phyloP scores from a whole-genome alignment of 345 rosid genomes.

The Moricandia arvensis region DNA sequence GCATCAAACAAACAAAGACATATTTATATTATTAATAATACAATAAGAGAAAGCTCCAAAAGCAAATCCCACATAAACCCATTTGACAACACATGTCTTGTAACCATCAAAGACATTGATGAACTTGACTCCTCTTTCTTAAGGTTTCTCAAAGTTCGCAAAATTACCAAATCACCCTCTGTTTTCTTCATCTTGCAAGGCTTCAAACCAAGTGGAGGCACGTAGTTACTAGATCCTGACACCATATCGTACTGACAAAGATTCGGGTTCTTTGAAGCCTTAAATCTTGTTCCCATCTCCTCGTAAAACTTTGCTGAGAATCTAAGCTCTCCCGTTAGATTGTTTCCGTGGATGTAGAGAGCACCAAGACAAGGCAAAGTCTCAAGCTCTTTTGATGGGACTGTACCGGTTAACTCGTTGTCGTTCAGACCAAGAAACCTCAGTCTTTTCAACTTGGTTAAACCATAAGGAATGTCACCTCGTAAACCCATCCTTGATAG shows the following conservation, averaged over 20 bases:
- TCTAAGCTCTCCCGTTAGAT: conserved; percentile 72
- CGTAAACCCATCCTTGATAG: conserved; percentile 54
- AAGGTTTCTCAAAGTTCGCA: conserved; percentile 16
- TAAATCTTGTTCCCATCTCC: conserved; percentile 77
- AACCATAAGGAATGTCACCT: conserved; percentile 63
- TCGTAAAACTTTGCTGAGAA: conserved; percentile 56
- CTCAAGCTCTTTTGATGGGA: conserved; percentile 51
- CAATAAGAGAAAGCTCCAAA: conserved; percentile 19
- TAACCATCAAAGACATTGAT: conserved; percentile 25
- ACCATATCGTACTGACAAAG: conserved; percentile 48
- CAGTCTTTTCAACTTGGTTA: conserved; percentile 54
- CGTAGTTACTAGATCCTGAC: conserved; percentile 6
- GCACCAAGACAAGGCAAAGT: conserved; percentile 58
- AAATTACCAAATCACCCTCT: conserved; percentile 28
- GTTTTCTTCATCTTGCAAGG: conserved; percentile 14
- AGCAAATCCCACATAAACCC: conserved; percentile 32
- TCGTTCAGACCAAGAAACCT: conserved; percentile 78
- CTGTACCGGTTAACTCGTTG: conserved; percentile 62
- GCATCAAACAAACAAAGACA: background rate
- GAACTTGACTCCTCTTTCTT: conserved; percentile 32
- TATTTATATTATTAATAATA: conserved; percentile 4
- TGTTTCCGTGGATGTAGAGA: conserved; percentile 73
- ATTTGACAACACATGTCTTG: conserved; percentile 29
- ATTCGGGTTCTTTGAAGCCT: conserved; percentile 79
- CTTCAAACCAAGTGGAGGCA: conserved; percentile 29